Evolutionary conservation across 2,329 filamentous ascomycete species (phyloP), one percentile per base, ranked within the genome.

Genomic region (Aspergillus sojae): DNA sequence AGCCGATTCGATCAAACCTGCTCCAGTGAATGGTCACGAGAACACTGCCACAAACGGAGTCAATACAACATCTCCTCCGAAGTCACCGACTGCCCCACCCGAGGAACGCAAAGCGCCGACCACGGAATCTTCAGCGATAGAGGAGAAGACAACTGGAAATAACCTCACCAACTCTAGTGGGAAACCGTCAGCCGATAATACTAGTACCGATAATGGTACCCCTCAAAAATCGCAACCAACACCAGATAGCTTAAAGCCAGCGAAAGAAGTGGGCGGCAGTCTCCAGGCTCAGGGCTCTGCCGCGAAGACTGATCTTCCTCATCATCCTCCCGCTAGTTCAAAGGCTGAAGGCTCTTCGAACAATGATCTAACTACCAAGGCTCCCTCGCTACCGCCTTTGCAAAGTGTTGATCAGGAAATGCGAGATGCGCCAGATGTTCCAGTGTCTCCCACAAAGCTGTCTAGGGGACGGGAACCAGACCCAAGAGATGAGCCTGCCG

Each of bases 381-480:
- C 61, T 7, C 52, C 67, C 34, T 48, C 67, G n/a, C 62, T 69
- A 19, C 67, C 71, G 34, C 62, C 71, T 26, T 53, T 71, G 19
- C 68, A 72, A 28, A 63, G 66, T 16, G 65, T 66, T 45, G 85
- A 87, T 62, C 77, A 84, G 12, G 76, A 81, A 46, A 87, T 88
- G 85, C 73, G 76, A n/a, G 86, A 88, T 66, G 85, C 80, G 1
- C 81, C 84, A 0, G 84, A 85, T 67, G 83, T 79, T 4, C 82
- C 84, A 0, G 72, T 78, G 4, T 80, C 81, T 1, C 79, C 80
- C 4, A 75, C 76, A 4, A 94, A 94, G 78, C 74, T 90, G 14
- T 84, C 92, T 1, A 88, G 92, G 12, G 90, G 89, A 68, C 89
- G 94, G 16, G 93, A 96, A 63, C 89, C 93, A 5, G 93, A 96